Evolutionary conservation across 352 stramenopile genomes (phyloP).

Genomic region (Thraustochytrium striatum): DNA sequence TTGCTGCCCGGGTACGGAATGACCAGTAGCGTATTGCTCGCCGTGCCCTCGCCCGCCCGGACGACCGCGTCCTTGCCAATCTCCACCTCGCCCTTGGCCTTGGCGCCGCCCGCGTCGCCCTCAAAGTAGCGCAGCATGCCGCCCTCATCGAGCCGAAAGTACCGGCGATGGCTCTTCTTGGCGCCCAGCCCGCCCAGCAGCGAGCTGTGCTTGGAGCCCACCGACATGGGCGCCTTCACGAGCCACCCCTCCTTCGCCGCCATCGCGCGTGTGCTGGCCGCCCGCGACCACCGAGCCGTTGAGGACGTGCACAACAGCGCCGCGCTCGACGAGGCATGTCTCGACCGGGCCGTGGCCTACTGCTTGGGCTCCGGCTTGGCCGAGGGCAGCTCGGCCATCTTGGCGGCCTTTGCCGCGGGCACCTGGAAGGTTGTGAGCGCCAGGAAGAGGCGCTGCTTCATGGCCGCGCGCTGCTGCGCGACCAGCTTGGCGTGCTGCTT

Average conservation of each 20-base stretch:
- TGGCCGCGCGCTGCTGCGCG: not conserved
- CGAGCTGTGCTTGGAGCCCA: not conserved
- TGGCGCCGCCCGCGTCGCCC: not conserved
- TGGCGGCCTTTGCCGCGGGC: not conserved
- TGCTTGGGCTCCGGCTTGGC: too few relatives aligned
- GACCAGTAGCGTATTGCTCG: not conserved
- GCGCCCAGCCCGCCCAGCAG: not conserved
- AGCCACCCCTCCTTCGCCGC: conserved; percentile 31
- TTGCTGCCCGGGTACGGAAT: conserved; percentile 27
- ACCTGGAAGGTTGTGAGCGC: not conserved
- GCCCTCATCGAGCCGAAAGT: conserved; percentile 27
- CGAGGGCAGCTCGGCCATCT: not conserved
- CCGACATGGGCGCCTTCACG: conserved; percentile 31
- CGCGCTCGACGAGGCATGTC: too few relatives aligned
- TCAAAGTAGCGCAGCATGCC: conserved; percentile 14
- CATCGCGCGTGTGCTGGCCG: too few relatives aligned
- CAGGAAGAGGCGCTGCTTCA: not conserved
- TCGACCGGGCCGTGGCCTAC: too few relatives aligned
- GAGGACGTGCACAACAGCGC: too few relatives aligned
- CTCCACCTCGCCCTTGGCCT: not conserved
- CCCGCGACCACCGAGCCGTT: too few relatives aligned
- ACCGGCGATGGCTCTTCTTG: conserved; percentile 14
- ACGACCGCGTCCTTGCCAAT: not conserved
- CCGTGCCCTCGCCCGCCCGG: not conserved
- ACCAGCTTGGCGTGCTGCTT: not conserved